Percentiles rank a stretch among this genome's conserved stretches.
Evolutionary conservation across 1,139 yeast species (phyloP).

Genomic region (Blastobotrys capitulatus): DNA sequence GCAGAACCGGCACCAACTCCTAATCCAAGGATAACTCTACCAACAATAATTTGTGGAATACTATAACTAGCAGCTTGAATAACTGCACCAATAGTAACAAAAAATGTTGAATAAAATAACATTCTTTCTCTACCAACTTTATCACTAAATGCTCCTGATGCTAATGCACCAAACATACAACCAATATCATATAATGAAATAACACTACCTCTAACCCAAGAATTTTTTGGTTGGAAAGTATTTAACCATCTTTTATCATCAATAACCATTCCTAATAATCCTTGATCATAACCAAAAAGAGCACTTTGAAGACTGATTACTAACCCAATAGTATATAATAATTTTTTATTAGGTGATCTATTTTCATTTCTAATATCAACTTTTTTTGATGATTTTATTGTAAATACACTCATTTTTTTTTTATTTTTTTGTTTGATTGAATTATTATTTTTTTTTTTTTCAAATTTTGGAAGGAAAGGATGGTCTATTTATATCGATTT

Average conservation of each 20-base stretch:
- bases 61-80: constrained; percentile 57
- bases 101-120: constrained; percentile 72
- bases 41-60: constrained; percentile 35
- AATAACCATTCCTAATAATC: constrained; percentile 80
- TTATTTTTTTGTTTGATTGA: background rate
- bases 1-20: constrained; percentile 61
- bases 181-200: constrained; percentile 84
- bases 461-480: background rate
- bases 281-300: constrained; percentile 93
- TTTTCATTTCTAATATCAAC: background rate
- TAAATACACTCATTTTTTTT: background rate
- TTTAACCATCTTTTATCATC: constrained; percentile 64
- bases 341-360: constrained; percentile 8
- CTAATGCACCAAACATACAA: constrained; percentile 70
- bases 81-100: constrained; percentile 76
- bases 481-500: too few species aligned
- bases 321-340: constrained; percentile 54
- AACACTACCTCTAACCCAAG: constrained; percentile 69
- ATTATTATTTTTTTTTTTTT: background rate
- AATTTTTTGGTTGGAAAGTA: constrained; percentile 66
- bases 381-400: background rate
- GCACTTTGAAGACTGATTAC: constrained; percentile 43
- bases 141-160: constrained; percentile 75
- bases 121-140: constrained; percentile 74
- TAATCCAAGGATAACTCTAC: constrained; percentile 53